Base-by-base conservation (phyloP, 495 filamentous ascomycete genomes). In the Penicillium waksmanii region DNA sequence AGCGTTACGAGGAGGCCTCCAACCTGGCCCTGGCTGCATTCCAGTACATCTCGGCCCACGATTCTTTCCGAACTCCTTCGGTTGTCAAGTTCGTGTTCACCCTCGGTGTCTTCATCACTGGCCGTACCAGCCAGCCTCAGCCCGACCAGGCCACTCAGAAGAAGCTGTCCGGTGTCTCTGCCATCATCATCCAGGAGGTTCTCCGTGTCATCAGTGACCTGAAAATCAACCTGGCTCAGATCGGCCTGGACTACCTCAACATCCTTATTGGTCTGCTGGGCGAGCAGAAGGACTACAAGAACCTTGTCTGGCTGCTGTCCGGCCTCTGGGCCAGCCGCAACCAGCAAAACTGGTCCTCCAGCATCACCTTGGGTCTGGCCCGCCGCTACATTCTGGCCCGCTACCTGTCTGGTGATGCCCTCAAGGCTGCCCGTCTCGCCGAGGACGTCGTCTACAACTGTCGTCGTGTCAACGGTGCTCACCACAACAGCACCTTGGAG, bases 381-480 rank as follows among this genome's bases (percentile, higher is more conserved):
- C 75, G 70, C 44, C 71, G 71, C 63, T 72, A 73, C 40, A 69
- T 73, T 40, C 59, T 76, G n/a, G 73, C 69, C 43, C 73, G 72
- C 44, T 77, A 75, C 58, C 62, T 76, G 34, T 61, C 65, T 1
- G 70, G 65, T 36, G 73, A 76, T 21, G 54, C 62, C 19, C 51
- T 66, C 12, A 68, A 66, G 34, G 67, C 75, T 6, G 60, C 72
- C 19, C 75, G 75, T 25, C 70, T 77, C 8, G 70, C 75, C 18
- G 73, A 77, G 57, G 75, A 77, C 47, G 73, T 76, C 25, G 73
- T 77, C 5, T 77, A 77, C 65, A 77, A 77, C 64, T 75, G 73
- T 64, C 66, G 66, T 13, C 74, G 74, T 27, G 74, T 77, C 13
- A 71, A 77, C 55, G 73, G 74, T 13, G 55, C 68, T 13, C 68